phyloP scores from a whole-genome alignment of 116 monocot genomes.

The Cymodocea nodosa region DNA sequence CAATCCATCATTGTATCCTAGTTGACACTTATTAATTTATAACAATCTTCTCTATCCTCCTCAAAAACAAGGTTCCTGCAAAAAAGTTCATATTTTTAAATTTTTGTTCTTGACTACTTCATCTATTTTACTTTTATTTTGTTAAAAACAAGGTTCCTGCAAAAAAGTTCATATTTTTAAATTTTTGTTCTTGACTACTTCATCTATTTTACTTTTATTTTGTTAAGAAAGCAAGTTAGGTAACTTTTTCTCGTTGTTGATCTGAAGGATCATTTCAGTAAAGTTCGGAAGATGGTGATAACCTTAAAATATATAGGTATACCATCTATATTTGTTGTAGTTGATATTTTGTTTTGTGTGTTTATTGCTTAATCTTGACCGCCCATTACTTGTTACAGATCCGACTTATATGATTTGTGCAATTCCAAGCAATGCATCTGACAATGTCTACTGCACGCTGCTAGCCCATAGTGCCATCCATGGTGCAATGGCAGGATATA shows the following conservation, averaged over 20 bases:
- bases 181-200: no score
- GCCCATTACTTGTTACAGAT: conserved; percentile 11
- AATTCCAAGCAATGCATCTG: conserved; percentile 38
- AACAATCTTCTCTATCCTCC: no score
- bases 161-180: no score
- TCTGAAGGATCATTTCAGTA: conserved; percentile 36
- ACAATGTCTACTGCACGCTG: conserved; percentile 40
- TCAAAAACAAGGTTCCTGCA: no score
- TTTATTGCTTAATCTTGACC: neutral
- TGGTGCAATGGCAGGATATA: conserved; percentile 44
- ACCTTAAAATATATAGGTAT: conserved; percentile 62
- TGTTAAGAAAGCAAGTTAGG: no score
- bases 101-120: no score
- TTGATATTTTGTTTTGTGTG: neutral
- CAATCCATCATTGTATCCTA: no score
- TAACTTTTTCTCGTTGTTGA: neutral
- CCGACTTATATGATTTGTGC: conserved; percentile 51
- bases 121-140: no score
- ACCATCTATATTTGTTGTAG: neutral
- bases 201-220: no score
- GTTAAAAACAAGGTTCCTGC: no score
- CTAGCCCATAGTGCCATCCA: conserved; percentile 35
- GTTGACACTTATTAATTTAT: no score
- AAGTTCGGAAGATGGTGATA: conserved; percentile 31
- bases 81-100: no score